Percentiles rank a stretch among this genome's conserved stretches.
phyloP scores from a whole-genome alignment of 129 eudicot species.

The Scalesia atractyloides region DNA sequence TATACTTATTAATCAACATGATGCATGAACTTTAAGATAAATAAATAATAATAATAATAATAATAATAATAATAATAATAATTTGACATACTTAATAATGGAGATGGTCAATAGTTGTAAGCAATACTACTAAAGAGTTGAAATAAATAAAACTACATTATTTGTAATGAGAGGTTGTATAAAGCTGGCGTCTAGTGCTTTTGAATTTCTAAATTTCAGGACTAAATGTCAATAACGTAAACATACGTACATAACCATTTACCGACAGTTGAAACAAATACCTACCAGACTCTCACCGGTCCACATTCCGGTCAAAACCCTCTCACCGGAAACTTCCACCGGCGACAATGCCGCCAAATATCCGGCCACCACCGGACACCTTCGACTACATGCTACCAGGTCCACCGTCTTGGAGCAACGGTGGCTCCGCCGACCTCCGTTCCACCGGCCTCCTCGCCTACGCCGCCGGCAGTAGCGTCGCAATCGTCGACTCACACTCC shows the following conservation, averaged over 20 bases:
- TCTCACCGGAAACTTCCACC: conserved; percentile 30
- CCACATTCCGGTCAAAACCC: conserved; percentile 16
- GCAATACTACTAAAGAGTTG: too few species aligned
- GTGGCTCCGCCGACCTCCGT: conserved; percentile 41
- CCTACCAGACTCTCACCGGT: conserved; percentile 11
- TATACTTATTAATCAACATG: too few species aligned
- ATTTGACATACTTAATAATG: too few species aligned
- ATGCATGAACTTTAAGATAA: too few species aligned
- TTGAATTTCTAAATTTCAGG: too few species aligned
- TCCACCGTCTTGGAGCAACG: conserved; percentile 57
- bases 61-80: too few species aligned
- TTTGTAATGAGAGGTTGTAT: too few species aligned
- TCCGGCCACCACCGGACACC: conserved; percentile 18
- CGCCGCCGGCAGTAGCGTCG: conserved; percentile 42
- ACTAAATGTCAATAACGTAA: neutral
- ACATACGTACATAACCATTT: neutral
- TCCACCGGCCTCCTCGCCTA: conserved; percentile 45
- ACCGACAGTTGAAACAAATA: conserved; percentile 19
- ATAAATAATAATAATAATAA: too few species aligned
- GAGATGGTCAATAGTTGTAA: too few species aligned
- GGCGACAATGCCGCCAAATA: conserved; percentile 30
- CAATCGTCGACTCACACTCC: conserved; percentile 35
- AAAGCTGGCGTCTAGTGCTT: too few species aligned
- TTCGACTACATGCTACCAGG: conserved; percentile 81
- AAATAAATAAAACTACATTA: too few species aligned